Base-by-base conservation (phyloP, 352 stramenopile genomes). In the Phytopythium cucurbitacearum region DNA sequence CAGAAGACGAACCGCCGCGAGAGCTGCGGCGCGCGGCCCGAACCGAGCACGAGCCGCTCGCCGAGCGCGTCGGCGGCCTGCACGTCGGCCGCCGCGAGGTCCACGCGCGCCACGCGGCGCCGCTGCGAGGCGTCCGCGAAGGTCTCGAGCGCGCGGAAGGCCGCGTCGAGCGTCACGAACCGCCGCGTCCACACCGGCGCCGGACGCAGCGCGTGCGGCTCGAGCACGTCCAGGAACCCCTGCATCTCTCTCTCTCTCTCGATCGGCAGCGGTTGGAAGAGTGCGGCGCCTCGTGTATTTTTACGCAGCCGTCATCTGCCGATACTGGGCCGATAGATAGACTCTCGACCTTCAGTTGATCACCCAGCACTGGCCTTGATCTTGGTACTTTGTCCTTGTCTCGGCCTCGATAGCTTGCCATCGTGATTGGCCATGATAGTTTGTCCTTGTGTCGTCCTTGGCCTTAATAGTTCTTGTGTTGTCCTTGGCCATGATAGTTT, bases 1-100 rank as follows among this genome's bases (percentile, higher is more conserved):
- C 80, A 69, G 44, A 93, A 72, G 8, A 91, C 78, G 49, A 89
- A 91, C 10, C 82, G 71, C 10, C 76, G 67, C 16, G 78, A 69
- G 65, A 85, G 79, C 48, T 86, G 57, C 42, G 71, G 70, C 33
- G 46, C 37, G 50, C 57, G 56, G 35, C 15, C 50, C 32, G 10
- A 21, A 3, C 40, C 55, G 15, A 65, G 15, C n/a, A 48, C 37
- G 11, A 80, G 70, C 15, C 87, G 42, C 15, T 67, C 73, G 4
- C 80, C 80, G 7, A 87, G 55, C n/a, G 86, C 77, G 32, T 88
- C 71, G 8, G 71, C 62, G 13, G 73, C 83, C 5, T 49, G 62
- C n/a, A 90, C 59, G 8, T 63, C 36, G 12, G 76, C 76, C 46
- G 61, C 11, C 9, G 39, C 35, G n/a, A 90, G 59, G n/a, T 79